These are phyloP conservation scores for Takakia lepidozioides DNA, from an alignment of 225 moss, liverwort and hornwort species.

Conservation along the genomic window DNA sequence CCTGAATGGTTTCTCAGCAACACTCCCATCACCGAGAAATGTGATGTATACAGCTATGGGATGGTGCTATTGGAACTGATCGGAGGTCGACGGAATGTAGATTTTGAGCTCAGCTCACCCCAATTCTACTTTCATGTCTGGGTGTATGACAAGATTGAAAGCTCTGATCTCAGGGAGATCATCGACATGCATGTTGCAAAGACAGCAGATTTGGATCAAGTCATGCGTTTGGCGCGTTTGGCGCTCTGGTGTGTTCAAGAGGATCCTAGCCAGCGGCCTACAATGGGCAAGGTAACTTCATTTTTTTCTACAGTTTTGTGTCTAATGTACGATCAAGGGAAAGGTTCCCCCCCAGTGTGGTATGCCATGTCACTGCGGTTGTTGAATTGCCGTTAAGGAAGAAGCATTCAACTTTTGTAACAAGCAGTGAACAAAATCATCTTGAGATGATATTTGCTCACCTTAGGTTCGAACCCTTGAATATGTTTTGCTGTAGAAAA, in stretches of 20 bases:
- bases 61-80: slow-evolving; percentile 67
- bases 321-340: too few relatives aligned
- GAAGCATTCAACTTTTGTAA: too few relatives aligned
- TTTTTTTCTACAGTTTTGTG: neutral
- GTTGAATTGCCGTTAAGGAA: too few relatives aligned
- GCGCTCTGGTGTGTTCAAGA: slow-evolving; percentile 41
- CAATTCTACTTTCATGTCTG: slow-evolving; percentile 29
- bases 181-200: slow-evolving; percentile 30
- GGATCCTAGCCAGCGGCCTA: slow-evolving; percentile 23
- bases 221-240: slow-evolving; percentile 24
- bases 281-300: slow-evolving; percentile 38
- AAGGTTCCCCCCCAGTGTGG: too few relatives aligned
- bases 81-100: slow-evolving; percentile 48
- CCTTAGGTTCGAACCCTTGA: too few relatives aligned
- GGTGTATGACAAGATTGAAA: slow-evolving; percentile 15
- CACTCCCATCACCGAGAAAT: slow-evolving; percentile 53
- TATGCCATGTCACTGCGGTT: too few relatives aligned
- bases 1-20: slow-evolving; percentile 63
- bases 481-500: neutral
- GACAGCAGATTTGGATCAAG: slow-evolving; percentile 18
- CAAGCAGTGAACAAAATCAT: too few relatives aligned
- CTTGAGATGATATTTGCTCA: too few relatives aligned
- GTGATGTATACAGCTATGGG: slow-evolving; percentile 57
- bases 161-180: slow-evolving; percentile 12
- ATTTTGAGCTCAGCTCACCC: slow-evolving; percentile 19